phyloP scores from a whole-genome alignment of 352 stramenopile genomes.

The Globisporangium orthogonon region DNA sequence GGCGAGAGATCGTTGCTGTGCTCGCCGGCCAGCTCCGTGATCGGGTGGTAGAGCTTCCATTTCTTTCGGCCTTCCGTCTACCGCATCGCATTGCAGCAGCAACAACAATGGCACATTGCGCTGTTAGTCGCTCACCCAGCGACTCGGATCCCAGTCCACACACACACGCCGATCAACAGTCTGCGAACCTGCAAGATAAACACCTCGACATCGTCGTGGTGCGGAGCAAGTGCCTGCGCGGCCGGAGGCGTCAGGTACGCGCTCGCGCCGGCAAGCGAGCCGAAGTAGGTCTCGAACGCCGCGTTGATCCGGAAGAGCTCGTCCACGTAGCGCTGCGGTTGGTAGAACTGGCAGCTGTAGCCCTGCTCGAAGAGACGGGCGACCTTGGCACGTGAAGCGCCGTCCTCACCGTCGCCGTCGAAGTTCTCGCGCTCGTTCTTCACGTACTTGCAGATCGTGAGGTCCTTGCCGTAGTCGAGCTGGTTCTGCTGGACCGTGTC shows the following conservation, averaged over 20 bases:
- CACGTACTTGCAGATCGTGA: conserved; percentile 76
- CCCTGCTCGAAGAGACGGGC: conserved; percentile 48
- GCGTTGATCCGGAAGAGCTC: conserved; percentile 66
- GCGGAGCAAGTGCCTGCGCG: conserved; percentile 75
- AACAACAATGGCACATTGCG: neutral
- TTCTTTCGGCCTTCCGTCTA: conserved; percentile 83
- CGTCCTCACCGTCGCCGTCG: conserved; percentile 35
- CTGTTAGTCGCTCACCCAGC: neutral
- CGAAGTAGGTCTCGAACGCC: conserved; percentile 76
- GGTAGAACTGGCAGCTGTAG: conserved; percentile 88
- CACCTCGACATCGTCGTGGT: conserved; percentile 84
- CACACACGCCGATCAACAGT: no score
- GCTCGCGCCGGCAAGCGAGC: conserved; percentile 66
- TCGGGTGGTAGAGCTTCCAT: conserved; percentile 82
- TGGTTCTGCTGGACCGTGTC: conserved; percentile 49
- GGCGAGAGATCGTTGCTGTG: conserved; percentile 68
- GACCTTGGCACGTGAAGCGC: conserved; percentile 50
- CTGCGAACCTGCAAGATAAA: conserved; percentile 60
- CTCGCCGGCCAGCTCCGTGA: conserved; percentile 67
- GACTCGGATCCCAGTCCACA: neutral
- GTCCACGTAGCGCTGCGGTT: conserved; percentile 80
- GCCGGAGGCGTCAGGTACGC: conserved; percentile 76
- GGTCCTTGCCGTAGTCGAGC: conserved; percentile 53
- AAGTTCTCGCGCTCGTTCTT: conserved; percentile 64
- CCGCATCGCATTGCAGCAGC: neutral